Conservation (phyloP, 306 rosid genomes). For the Inga laurina region DNA sequence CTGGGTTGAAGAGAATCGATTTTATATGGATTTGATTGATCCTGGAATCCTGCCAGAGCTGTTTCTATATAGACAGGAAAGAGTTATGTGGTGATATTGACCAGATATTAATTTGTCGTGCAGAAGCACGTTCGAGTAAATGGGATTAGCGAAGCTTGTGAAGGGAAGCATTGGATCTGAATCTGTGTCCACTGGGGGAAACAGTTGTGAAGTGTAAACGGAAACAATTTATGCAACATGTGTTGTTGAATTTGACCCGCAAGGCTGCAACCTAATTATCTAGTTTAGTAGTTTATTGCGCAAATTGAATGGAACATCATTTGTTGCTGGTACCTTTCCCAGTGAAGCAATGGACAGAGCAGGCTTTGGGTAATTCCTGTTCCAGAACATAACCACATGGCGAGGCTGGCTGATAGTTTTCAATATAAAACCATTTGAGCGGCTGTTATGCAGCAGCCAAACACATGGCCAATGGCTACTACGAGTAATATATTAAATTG, state of each 20-base stretch:
- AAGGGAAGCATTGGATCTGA: constrained; percentile 24
- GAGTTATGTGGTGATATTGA: background rate
- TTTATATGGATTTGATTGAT: background rate
- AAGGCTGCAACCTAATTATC: background rate
- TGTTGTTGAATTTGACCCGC: background rate
- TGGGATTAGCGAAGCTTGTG: constrained; percentile 17
- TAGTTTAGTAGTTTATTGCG: background rate
- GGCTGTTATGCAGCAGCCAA: background rate
- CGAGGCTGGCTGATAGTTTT: background rate
- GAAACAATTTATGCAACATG: background rate
- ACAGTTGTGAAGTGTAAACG: background rate
- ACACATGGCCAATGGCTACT: background rate
- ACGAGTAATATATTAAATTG: background rate
- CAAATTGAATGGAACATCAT: background rate
- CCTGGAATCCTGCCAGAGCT: background rate
- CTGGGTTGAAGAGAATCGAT: background rate
- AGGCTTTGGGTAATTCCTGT: background rate
- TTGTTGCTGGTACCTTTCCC: background rate
- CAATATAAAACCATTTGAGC: background rate
- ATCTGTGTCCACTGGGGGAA: background rate
- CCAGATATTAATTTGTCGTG: background rate
- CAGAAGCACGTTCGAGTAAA: background rate
- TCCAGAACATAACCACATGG: background rate
- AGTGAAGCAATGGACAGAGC: background rate
- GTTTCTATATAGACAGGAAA: background rate